Evolutionary conservation across 139 green algal species (phyloP), one percentile per base, ranked within the genome.

Genomic region (Chlorella sp.): DNA sequence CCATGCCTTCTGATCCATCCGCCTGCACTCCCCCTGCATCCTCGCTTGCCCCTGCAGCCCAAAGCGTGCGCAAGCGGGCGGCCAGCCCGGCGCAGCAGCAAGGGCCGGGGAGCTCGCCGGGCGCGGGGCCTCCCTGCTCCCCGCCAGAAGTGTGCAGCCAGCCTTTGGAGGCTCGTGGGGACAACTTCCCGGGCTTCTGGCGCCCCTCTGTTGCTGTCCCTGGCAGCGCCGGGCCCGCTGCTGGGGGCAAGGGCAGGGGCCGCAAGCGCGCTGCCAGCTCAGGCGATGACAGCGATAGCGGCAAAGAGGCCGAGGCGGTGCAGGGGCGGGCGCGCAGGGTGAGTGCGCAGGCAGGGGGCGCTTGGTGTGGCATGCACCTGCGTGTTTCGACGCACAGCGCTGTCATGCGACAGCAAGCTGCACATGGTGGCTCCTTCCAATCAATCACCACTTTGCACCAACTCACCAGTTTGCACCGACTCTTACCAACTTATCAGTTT

Each of bases 141-240:
- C 79, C 48, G 16, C 79, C 57, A 37, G 79, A 85, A 30, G 79
- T 85, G 12, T 40, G 79, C 79, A 85, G 79, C 79, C 24, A 48
- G 48, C 48, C 57, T 9, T 42, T 30, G 79, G 79, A 85, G 79
- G 79, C 57, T 1, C 42, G 79, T 5, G 79, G 36, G 24, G 79
- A 85, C 79, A 68, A 85, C 79, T 85, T 85, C 42, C 79, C 79
- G 0, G 79, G 79, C 42, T 85, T 85, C 48, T 85, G 79, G 79
- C 79, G 79, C 9, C 79, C n/a, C 42, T 42, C 79, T 36, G 79
- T 30, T 0, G 12, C 53, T 0, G 79, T 42, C 2, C 28, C 53
- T 0, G 79, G 30, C 42, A 30, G 48, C 37, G 2, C 42, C 28
- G 26, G 42, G 22, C 18, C 42, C 0, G 30, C 42, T 0, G 32